Conservation (phyloP, 179 eudicot species). For the Camellia oleifera region DNA sequence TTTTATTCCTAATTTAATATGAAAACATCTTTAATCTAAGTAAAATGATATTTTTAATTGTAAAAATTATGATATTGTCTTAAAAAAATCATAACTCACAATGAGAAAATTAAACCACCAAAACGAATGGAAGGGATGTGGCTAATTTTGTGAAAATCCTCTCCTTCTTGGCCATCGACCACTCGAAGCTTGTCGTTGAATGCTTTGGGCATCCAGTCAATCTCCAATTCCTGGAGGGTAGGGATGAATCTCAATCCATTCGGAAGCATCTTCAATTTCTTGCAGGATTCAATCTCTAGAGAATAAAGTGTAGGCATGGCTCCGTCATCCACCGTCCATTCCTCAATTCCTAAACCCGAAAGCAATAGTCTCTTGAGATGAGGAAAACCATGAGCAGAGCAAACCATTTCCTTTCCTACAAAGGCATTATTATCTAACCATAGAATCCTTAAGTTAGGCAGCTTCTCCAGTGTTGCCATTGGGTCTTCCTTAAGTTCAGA, state of each 20-base stretch:
- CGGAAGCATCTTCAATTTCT: background rate
- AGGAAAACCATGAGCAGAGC: constrained; percentile 20
- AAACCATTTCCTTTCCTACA: constrained; percentile 9
- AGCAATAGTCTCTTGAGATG: background rate
- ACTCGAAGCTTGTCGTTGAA: background rate
- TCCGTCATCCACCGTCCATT: constrained; percentile 8
- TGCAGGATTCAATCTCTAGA: background rate
- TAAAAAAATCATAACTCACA: no score
- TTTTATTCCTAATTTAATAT: no score
- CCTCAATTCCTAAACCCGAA: background rate
- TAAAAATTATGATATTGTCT: no score
- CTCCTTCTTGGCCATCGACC: background rate
- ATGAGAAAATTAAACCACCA: no score
- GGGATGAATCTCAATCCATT: background rate
- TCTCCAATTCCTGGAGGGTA: background rate
- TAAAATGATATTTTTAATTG: no score
- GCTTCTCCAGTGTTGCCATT: constrained; percentile 12
- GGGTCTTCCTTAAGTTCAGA: no score
- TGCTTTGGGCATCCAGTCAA: background rate
- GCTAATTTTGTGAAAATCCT: background rate
- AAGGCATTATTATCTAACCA: background rate
- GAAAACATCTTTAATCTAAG: no score
- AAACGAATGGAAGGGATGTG: background rate
- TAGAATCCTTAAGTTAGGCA: constrained; percentile 11
- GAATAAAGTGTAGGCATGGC: constrained; percentile 1